Evolutionary conservation across 345 rosid species (phyloP), one percentile per base, ranked within the genome.

Genomic region (Aurinia saxatilis): DNA sequence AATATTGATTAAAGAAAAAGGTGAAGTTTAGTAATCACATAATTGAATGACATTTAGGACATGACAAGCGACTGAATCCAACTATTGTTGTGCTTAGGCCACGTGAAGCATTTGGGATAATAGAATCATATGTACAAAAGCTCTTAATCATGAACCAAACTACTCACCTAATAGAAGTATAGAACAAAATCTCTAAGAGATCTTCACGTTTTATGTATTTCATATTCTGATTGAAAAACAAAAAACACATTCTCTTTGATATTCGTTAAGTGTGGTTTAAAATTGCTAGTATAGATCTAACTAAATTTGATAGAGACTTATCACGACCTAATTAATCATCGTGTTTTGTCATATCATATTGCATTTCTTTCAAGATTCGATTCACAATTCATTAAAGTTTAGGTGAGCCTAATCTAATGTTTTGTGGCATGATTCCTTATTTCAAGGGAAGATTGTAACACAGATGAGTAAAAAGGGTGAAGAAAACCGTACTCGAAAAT

Each of bases 301-400:
- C 23, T 65, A 29, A 53, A 21, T 38, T 18, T 39, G 71, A 66
- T 30, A 10, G 62, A 54, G 64, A 66, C 71, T 27, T 15, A 23
- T 7, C n/a, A 38, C 17, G 16, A 30, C 23, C 57, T 66, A 38
- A 48, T 33, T 13, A 29, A 19, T 27, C 2, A 36, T n/a, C 5
- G 47, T 17, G 23, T 13, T 48, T 29, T 48, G 35, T 29, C 57
- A 17, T 16, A 18, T 18, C 56, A 36, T 46, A 10, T 48, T 47
- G 57, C 38, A 57, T 49, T 6, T 55, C 1, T 57, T 18, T 18
- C 9, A 49, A 57, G 51, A 57, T 67, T 67, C 44, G 35, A 11
- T 30, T 57, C 44, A 58, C 51, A 40, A 10, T 37, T 15, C 29
- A 10, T 30, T 11, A 4, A 38, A 19, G n/a, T 48, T 48, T 13